A percentile compares a stretch with the other conserved stretches of the same genome.
Conservation (phyloP, 768 basidiomycete species). For the Pleurotus eryngii region DNA sequence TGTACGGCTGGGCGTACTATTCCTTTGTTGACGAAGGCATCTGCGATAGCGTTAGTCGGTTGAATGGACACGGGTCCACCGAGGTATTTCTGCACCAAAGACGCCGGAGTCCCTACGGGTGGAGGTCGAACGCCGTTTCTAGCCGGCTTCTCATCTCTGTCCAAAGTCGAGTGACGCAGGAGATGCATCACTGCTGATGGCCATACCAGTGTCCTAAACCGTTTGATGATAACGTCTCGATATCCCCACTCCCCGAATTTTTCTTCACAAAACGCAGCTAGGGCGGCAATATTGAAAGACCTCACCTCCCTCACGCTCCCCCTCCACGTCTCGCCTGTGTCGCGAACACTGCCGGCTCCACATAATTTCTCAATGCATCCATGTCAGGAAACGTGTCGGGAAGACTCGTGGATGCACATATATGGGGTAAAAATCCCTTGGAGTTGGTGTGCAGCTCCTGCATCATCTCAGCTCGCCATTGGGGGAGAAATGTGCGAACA, state of each 20-base stretch:
- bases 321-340: conserved; percentile 20
- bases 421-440: not conserved
- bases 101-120: conserved; percentile 17
- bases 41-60: conserved; percentile 13
- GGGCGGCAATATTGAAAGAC: conserved; percentile 29
- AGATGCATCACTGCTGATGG: conserved; percentile 54
- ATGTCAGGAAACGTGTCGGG: conserved; percentile 49
- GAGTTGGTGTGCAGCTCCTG: not conserved
- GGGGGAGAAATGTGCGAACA: not conserved
- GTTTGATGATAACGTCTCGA: conserved; percentile 55
- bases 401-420: conserved; percentile 18
- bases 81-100: conserved; percentile 19
- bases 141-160: conserved; percentile 33
- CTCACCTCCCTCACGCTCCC: conserved; percentile 26
- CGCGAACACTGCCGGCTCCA: conserved; percentile 51
- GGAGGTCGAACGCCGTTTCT: conserved; percentile 13
- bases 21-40: conserved; percentile 25
- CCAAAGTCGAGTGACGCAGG: conserved; percentile 47
- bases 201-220: conserved; percentile 67
- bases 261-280: conserved; percentile 62
- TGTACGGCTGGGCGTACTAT: conserved; percentile 16
- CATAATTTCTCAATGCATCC: conserved; percentile 51
- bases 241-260: conserved; percentile 73
- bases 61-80: conserved; percentile 2
- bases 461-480: not conserved